phyloP scores from a whole-genome alignment of 257 asterid species.

The Lithospermum erythrorhizon region DNA sequence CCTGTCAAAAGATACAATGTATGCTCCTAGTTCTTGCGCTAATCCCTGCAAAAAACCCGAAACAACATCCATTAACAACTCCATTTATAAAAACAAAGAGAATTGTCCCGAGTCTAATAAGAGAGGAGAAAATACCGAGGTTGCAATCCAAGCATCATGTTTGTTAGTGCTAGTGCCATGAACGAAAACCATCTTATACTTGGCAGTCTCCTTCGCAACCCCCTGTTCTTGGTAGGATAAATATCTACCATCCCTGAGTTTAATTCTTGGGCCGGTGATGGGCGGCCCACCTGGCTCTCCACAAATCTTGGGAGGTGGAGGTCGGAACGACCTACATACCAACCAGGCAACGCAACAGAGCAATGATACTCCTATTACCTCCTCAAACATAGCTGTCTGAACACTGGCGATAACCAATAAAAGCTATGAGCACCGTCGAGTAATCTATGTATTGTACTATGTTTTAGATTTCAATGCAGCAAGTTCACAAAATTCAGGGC shows the following conservation, averaged over 20 bases:
- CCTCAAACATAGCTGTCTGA: slow-evolving; percentile 41
- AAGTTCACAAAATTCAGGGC: background rate
- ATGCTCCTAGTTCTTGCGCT: slow-evolving; percentile 43
- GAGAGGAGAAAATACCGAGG: slow-evolving; percentile 33
- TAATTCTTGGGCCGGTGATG: slow-evolving; percentile 53
- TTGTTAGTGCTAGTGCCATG: slow-evolving; percentile 57
- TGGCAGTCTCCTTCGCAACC: slow-evolving; percentile 54
- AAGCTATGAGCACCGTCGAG: background rate
- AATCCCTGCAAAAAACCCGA: slow-evolving; percentile 24
- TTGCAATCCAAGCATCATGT: slow-evolving; percentile 39
- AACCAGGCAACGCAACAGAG: slow-evolving; percentile 37
- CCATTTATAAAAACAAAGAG: background rate
- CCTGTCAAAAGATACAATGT: slow-evolving; percentile 62
- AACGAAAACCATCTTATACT: slow-evolving; percentile 47
- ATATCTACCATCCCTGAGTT: slow-evolving; percentile 67
- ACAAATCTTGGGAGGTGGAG: slow-evolving; percentile 58
- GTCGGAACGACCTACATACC: slow-evolving; percentile 36
- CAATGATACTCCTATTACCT: slow-evolving; percentile 30
- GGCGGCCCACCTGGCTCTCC: slow-evolving; percentile 54
- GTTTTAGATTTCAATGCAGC: background rate
- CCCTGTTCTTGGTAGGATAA: slow-evolving; percentile 76
- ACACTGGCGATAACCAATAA: background rate
- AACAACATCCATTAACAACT: background rate
- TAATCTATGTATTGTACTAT: background rate
- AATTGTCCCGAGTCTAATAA: background rate